These are phyloP conservation scores for Trichoderma polysporum DNA, from an alignment of 2,329 filamentous ascomycete species.

Conservation along the genomic window DNA sequence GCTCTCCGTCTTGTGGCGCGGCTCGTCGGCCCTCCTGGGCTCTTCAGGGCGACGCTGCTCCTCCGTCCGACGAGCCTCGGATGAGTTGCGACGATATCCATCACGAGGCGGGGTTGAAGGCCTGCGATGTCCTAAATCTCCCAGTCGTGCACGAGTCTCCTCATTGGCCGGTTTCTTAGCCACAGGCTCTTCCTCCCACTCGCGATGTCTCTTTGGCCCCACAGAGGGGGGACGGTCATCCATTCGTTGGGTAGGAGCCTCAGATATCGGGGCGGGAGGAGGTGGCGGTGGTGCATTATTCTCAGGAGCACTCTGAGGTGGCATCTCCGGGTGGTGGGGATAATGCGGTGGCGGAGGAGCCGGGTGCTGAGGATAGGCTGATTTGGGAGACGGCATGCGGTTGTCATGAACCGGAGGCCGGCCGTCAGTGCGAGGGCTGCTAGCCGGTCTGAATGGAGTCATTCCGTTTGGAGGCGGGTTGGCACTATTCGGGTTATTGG, in stretches of 20 bases:
- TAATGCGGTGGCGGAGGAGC: conserved; percentile 50
- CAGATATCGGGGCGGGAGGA: conserved; percentile 52
- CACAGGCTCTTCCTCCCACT: conserved; percentile 84
- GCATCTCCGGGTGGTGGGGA: conserved; percentile 66
- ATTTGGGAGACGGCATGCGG: conserved; percentile 86
- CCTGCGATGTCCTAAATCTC: conserved; percentile 78
- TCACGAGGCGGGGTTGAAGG: conserved; percentile 72
- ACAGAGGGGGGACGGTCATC: conserved; percentile 77
- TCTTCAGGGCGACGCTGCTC: conserved; percentile 62
- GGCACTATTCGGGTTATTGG: conserved; percentile 38
- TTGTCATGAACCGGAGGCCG: conserved; percentile 77
- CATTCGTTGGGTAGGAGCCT: conserved; percentile 62
- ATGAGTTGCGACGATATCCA: conserved; percentile 73
- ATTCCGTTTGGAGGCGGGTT: conserved; percentile 51
- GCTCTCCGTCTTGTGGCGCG: conserved; percentile 70
- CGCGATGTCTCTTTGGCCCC: conserved; percentile 78
- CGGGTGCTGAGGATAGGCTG: conserved; percentile 77
- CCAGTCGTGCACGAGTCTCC: conserved; percentile 80
- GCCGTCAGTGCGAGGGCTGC: conserved; percentile 81
- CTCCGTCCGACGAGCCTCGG: conserved; percentile 66
- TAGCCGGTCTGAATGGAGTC: conserved; percentile 69
- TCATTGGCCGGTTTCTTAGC: conserved; percentile 87
- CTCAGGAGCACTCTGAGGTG: conserved; percentile 62
- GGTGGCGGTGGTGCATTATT: conserved; percentile 45
- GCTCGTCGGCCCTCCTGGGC: conserved; percentile 53